Base-by-base conservation (phyloP, 139 green algal genomes). In the Desmodesmus armatus region DNA sequence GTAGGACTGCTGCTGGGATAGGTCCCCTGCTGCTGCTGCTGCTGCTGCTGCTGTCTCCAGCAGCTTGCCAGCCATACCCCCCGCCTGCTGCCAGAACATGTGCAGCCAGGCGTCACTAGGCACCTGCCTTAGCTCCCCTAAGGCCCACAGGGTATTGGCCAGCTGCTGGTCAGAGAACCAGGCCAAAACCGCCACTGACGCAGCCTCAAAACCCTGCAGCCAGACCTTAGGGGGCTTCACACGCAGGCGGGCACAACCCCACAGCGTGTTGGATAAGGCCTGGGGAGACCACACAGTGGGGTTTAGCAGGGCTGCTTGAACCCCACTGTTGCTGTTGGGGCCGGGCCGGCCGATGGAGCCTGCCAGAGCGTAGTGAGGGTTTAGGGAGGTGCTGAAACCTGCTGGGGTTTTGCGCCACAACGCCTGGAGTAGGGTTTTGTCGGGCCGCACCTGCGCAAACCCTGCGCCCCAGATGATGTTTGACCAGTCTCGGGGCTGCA, bases 161-260 rank as follows among this genome's bases (percentile, higher is more conserved):
- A 82, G 35, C 7, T 51, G 33, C 53, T 71, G 51, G 60, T 4
- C 5, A 2, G 53, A 29, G 7, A 82, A 71, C 33, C 60, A 7
- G 2, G 75, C 23, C 51, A 82, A 35, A 35, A 69, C 53, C 23
- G 60, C 43, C 39, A 82, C 23, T 3, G 75, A 43, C 3, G 75
- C 75, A 53, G 75, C 75, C 75, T 82, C 75, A 72, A 71, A 82
- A 25, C 75, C 53, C 53, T 70, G 53, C 75, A 82, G 51, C 75
- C 75, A 82, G 25, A 53, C 53, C 21, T 25, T 40, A 4, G 75
- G 41, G 13, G 75, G 75, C 37, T 29, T 29, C 23, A 41, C 29
- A 19, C 35, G 23, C 15, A 82, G 39, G 53, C 75, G 25, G 15
- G 75, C 75, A 71, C 35, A 69, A 17, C 75, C 75, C 75, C 53